phyloP scores from a whole-genome alignment of 805 yeast genomes.

The Priceomyces haplophilus region DNA sequence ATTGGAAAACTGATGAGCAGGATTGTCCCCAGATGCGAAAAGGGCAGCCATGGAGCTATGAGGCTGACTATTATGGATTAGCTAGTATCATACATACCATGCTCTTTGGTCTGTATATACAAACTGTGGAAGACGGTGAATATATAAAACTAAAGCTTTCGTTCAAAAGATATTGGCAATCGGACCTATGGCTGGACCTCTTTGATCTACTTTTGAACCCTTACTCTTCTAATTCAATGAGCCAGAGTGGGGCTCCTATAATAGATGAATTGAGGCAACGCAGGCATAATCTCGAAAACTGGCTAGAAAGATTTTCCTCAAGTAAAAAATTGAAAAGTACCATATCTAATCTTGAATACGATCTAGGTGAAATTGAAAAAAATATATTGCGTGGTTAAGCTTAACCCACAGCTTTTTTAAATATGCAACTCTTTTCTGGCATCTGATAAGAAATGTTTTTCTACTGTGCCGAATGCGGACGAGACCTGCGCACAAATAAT shows the following conservation, averaged over 20 bases:
- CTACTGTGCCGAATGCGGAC: too few relatives aligned
- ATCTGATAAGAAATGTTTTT: too few relatives aligned
- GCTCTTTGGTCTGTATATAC: conserved; percentile 67
- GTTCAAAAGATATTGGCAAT: conserved; percentile 75
- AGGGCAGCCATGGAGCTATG: conserved; percentile 65
- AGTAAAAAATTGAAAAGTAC: conserved; percentile 24
- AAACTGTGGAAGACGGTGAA: conserved; percentile 30
- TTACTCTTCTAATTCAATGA: conserved; percentile 15
- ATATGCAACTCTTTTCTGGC: too few relatives aligned
- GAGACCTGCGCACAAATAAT: too few relatives aligned
- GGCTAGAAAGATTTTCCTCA: conserved; percentile 29
- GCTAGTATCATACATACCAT: conserved; percentile 73
- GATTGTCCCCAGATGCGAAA: conserved; percentile 72
- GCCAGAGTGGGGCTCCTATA: conserved; percentile 37
- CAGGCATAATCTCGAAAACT: conserved; percentile 39
- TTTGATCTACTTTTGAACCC: conserved; percentile 68
- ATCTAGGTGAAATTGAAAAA: conserved; percentile 16
- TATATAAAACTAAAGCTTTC: conserved; percentile 38
- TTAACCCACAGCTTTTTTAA: neutral
- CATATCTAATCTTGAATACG: conserved; percentile 35
- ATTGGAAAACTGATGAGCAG: conserved; percentile 60
- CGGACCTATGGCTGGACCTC: conserved; percentile 63
- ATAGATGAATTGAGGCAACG: conserved; percentile 30
- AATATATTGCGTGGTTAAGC: conserved; percentile 8
- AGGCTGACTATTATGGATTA: conserved; percentile 79